Base-by-base conservation (phyloP, 441 rosid genomes). In the Viola pubescens region DNA sequence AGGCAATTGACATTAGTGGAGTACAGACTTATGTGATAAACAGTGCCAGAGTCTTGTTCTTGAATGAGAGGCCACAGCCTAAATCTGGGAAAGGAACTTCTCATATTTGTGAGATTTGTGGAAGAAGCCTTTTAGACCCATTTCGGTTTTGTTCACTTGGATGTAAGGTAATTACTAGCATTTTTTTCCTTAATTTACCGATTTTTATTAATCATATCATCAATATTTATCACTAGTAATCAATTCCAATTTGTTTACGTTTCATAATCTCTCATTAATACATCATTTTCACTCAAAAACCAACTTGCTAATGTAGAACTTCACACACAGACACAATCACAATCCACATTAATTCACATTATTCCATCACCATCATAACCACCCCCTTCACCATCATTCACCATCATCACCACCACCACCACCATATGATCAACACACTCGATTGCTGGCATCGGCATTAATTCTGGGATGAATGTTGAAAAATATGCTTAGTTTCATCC, bases 111-210 rank as follows among this genome's bases (percentile, higher is more conserved):
- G 85, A 84, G 73, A 76, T 75, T 4, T 91, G 96, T 72, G 70
- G 79, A 12, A 76, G 98, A 66, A 84, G 73, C 56, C 92, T 91
- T 37, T 73, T 86, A 63, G 96, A 91, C 56, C 82, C 92, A 4
- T 83, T 75, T 65, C 92, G 98, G 46, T 91, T 91, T 73, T 91
- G 98, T 69, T 91, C 96, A 53, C 72, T 91, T 73, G 98, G 96
- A 38, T 91, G 98, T 56, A 91, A 86, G 98, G 98, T 90, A 7
- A 81, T 75, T 12, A n/a, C 12, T n/a, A 52, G 7, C 11, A 56
- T 44, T 5, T 9, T 44, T 58, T 40, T 7, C 13, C 11, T 54
- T 26, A 26, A 26, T 26, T 26, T 26, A 1, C 34, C 34, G 0
- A 26, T 26, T 26, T 26, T 26, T 26, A 26, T 26, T 26, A 26